A percentile compares a stretch with the other conserved stretches of the same genome.
phyloP scores from a whole-genome alignment of 2,329 filamentous ascomycete species.

The Boeremia lycopersici region DNA sequence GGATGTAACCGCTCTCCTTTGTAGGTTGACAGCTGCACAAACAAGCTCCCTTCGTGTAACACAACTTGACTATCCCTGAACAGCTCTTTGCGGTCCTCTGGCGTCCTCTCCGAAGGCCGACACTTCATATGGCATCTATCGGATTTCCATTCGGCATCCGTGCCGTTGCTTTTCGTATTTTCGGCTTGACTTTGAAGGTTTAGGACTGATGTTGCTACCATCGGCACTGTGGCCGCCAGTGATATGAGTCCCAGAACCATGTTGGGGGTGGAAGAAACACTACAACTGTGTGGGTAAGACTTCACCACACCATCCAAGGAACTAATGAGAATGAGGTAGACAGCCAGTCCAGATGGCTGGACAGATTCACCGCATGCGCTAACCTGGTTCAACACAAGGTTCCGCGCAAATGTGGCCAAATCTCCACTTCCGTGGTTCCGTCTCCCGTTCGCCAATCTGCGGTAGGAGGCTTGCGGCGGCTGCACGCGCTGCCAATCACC shows the following conservation, averaged over 20 bases:
- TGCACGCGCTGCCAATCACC: conserved; percentile 10
- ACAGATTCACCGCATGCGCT: background rate
- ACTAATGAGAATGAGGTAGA: background rate
- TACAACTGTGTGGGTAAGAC: background rate
- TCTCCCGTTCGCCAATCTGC: conserved; percentile 14
- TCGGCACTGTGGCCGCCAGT: conserved; percentile 23
- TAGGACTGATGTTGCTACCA: conserved; percentile 28
- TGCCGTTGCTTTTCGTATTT: conserved; percentile 20
- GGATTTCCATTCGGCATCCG: conserved; percentile 27
- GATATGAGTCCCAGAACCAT: conserved; percentile 17
- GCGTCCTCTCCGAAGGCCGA: conserved; percentile 22
- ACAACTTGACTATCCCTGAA: conserved; percentile 24
- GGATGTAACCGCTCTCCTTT: conserved; percentile 42
- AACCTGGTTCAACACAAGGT: background rate
- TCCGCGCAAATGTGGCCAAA: background rate
- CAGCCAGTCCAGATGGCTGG: background rate
- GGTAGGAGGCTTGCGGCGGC: conserved; percentile 14
- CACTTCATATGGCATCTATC: conserved; percentile 29
- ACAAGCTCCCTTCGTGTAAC: conserved; percentile 24
- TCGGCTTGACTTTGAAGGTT: conserved; percentile 28
- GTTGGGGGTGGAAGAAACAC: background rate
- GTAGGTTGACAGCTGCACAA: conserved; percentile 29
- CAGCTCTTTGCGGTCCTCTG: conserved; percentile 24
- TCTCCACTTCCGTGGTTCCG: conserved; percentile 2
- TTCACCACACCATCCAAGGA: background rate